Evolutionary conservation across 2,329 filamentous ascomycete genomes (phyloP), one percentile per base, ranked within the genome.

Genomic region (Fusarium sp.): DNA sequence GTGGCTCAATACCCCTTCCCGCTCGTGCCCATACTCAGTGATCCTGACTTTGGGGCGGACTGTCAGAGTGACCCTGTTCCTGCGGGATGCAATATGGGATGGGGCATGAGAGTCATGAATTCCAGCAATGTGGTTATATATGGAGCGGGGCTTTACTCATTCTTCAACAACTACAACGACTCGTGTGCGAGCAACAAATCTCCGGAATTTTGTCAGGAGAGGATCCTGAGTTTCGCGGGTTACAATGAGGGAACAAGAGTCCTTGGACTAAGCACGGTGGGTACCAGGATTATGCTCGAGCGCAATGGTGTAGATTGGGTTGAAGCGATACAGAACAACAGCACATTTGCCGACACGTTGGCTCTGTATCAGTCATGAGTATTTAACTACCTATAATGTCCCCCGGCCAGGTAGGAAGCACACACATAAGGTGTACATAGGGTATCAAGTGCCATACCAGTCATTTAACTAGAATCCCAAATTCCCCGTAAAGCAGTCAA

Each of bases 131-230:
- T 94, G 14, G 82, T 88, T 20, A 82, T 90, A 27, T 92, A 93
- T 75, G 91, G 92, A 9, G 89, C 88, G 0, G 92, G 92, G 0
- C 77, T 93, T 16, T 94, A 94, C 82, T 90, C 87, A 4, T 93
- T 93, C 85, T 93, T 92, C 80, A 86, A 88, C 79, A 90, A 92
- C 81, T 92, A 93, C 82, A 86, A 83, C 62, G 86, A 85, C 13
- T 75, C 80, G 0, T 89, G 88, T 78, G 86, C 85, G 45, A 82
- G 82, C 37, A 79, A 84, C 62, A 79, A 78, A 3, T 84, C 83
- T 13, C 83, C 79, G 6, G 81, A 83, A 33, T 81, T 82, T 50
- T 89, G 88, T 80, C 88, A 89, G 78, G 79, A 84, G 60, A 81
- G 84, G 45, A 85, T 88, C 48, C 73, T 85, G 24, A 80, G 80